Evolutionary conservation across 768 basidiomycete species (phyloP), one percentile per base, ranked within the genome.

Genomic region (Lanmaoa pseudosensibilis): DNA sequence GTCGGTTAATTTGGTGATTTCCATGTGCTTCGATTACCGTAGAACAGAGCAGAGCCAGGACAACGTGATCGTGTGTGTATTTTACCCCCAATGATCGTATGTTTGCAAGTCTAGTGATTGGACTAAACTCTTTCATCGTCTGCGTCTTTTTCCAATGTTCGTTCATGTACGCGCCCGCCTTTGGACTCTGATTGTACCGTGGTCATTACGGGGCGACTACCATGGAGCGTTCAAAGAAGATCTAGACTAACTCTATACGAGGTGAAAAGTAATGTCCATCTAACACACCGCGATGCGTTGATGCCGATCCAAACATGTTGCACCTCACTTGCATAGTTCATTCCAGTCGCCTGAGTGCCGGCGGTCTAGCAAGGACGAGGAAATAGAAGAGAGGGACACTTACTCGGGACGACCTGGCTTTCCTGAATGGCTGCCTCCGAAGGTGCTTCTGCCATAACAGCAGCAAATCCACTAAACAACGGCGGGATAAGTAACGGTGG

Each of bases 1-100:
- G 82, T 84, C 68, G 88, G 83, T 62, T 67, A 52, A 63, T 54
- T 56, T 37, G 39, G 34, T 60, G 48, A 18, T 9, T 32, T 50
- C 40, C 19, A 21, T 36, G 9, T 47, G 13, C 30, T n/a, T 48
- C 23, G 12, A 41, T 52, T 43, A 40, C 36, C 34, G 36, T 51
- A 55, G 58, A 53, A 41, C 18, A 39, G 54, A 60, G 56, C 13
- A 46, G 55, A 38, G 16, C 54, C 48, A 45, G 59, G 47, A 66
- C 63, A 38, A 51, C 53, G 53, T 65, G 64, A 50, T 52, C 32
- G 39, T 52, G 52, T 55, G 30, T 55, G 34, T 68, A 65, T 45
- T 49, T 52, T 64, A 57, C 12, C 27, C 37, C 34, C 40, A 46
- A 61, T 56, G 55, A 48, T 39, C 21, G 40, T 40, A 50, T 50